Percentiles rank a stretch among this genome's conserved stretches.
These are phyloP conservation scores for Prunus davidiana DNA, from an alignment of 306 rosid species.

Conservation along the genomic window DNA sequence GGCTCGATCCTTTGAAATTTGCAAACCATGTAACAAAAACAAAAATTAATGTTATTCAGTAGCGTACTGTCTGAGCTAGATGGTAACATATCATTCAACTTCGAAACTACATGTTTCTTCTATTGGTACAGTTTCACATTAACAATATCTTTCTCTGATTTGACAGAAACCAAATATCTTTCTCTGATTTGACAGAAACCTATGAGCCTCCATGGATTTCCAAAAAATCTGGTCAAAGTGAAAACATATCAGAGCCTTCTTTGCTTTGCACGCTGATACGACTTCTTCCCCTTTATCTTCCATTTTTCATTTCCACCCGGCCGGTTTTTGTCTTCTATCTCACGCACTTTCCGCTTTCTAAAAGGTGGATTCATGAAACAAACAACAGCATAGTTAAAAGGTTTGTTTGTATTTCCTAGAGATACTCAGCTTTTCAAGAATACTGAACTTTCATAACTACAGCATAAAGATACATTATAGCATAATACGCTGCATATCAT, in stretches of 20 bases:
- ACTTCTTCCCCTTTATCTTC: conserved; percentile 59
- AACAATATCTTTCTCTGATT: neutral
- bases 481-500: neutral
- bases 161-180: neutral
- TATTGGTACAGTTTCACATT: neutral
- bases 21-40: neutral
- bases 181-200: neutral
- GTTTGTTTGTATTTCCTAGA: neutral
- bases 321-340: conserved; percentile 66
- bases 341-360: conserved; percentile 78
- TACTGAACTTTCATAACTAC: neutral
- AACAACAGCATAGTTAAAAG: neutral
- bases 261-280: conserved; percentile 67
- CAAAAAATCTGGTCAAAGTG: neutral
- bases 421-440: neutral
- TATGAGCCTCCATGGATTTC: neutral
- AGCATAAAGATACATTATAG: neutral
- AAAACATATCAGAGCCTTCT: conserved; percentile 39
- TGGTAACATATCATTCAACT: neutral
- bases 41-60: neutral
- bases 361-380: conserved; percentile 9
- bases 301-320: conserved; percentile 75
- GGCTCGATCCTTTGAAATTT: no score
- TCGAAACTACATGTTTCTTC: neutral
- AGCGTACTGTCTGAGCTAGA: neutral